Evolutionary conservation across 768 basidiomycete species (phyloP).

Genomic region (Tulasnella sp.): DNA sequence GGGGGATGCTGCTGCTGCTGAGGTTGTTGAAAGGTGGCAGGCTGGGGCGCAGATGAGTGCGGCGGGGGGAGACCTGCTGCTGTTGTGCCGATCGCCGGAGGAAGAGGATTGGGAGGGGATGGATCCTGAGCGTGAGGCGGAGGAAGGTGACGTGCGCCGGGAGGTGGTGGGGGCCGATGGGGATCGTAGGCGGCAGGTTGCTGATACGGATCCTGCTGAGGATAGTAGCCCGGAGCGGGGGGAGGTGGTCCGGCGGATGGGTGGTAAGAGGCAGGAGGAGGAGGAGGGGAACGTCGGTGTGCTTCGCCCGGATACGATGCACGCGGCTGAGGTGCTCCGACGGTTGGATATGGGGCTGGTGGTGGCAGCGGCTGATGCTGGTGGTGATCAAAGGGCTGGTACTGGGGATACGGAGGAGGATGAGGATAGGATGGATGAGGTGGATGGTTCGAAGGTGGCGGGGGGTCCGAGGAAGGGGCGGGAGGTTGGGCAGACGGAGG

Average conservation of each 20-base stretch:
- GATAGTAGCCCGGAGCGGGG: background rate
- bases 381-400: conserved; percentile 17
- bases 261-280: conserved; percentile 13
- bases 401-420: conserved; percentile 12
- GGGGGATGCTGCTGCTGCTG: conserved; percentile 1
- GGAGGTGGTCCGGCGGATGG: conserved; percentile 10
- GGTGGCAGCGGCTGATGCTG: conserved; percentile 20
- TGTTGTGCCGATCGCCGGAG: conserved; percentile 11
- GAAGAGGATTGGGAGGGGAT: conserved; percentile 3
- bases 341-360: background rate
- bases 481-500: background rate
- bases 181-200: background rate
- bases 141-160: conserved; percentile 27
- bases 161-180: conserved; percentile 12
- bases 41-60: background rate
- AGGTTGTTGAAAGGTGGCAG: background rate
- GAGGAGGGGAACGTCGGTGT: conserved; percentile 22
- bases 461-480: background rate
- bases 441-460: conserved; percentile 4
- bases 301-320: conserved; percentile 15
- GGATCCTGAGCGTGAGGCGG: conserved; percentile 25
- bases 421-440: background rate
- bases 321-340: conserved; percentile 21
- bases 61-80: background rate
- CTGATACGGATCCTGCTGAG: conserved; percentile 14